A percentile compares a stretch with the other conserved stretches of the same genome.
Evolutionary conservation across 805 yeast genomes (phyloP).

Genomic region (Cyberlindnera euphorbiae): DNA sequence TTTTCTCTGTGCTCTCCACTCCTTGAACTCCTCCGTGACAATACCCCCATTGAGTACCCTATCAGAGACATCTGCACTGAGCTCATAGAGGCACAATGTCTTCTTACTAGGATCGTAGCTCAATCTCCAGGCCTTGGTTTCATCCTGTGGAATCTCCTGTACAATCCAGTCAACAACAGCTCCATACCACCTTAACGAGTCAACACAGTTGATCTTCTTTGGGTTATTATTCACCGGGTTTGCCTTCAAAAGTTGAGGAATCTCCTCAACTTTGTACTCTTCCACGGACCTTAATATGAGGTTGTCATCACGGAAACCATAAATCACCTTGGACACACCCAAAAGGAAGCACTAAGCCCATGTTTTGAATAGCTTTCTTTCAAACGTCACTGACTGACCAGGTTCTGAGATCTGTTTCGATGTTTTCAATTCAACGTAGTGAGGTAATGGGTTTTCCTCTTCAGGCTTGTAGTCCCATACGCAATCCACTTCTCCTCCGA

Average conservation of each 20-base stretch:
- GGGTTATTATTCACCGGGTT: conserved; percentile 39
- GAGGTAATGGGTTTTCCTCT: conserved; percentile 40
- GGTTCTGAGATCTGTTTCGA: conserved; percentile 50
- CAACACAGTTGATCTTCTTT: conserved; percentile 62
- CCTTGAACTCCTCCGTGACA: conserved; percentile 44
- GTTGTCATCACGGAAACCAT: conserved; percentile 81
- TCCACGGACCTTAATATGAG: conserved; percentile 65
- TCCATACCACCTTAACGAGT: conserved; percentile 81
- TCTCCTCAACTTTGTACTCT: conserved; percentile 68
- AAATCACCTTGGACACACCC: conserved; percentile 76
- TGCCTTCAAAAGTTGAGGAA: conserved; percentile 64
- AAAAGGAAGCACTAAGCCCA: conserved; percentile 94
- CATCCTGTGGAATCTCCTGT: conserved; percentile 48
- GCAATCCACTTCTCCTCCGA: conserved; percentile 93
- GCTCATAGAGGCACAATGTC: conserved; percentile 46
- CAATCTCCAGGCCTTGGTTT: conserved; percentile 46
- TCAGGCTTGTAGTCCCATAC: conserved; percentile 75
- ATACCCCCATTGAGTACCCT: conserved; percentile 38
- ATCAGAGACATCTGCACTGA: conserved; percentile 34
- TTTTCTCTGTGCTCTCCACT: conserved; percentile 41
- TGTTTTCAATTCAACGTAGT: conserved; percentile 85
- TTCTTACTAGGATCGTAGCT: conserved; percentile 53
- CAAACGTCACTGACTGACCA: conserved; percentile 60
- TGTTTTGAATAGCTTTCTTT: conserved; percentile 66
- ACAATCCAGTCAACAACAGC: conserved; percentile 78